Conservation (phyloP, 768 basidiomycete species). For the Podaxis carcinomalis region DNA sequence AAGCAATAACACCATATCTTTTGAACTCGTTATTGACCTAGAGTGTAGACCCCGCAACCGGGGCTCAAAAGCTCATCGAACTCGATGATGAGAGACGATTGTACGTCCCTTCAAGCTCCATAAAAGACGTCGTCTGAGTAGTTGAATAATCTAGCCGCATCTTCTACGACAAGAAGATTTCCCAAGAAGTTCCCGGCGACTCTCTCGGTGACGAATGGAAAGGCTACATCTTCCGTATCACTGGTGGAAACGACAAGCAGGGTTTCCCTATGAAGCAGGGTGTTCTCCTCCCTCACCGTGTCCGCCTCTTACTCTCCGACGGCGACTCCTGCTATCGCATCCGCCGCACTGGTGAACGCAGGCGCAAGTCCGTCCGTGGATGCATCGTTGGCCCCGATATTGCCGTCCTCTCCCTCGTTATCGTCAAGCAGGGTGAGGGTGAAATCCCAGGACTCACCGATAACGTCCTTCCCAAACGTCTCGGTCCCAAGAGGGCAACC, state of each 20-base stretch:
- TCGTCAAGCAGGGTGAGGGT: constrained; percentile 93
- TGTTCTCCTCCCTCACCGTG: constrained; percentile 92
- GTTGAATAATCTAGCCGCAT: constrained; percentile 55
- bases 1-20: constrained; percentile 28
- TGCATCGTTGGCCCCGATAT: constrained; percentile 98
- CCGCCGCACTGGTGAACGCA: constrained; percentile 92
- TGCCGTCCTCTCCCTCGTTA: constrained; percentile 87
- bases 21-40: constrained; percentile 12
- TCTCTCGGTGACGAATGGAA: constrained; percentile 93
- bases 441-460: constrained; percentile 94
- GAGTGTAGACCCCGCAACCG: constrained; percentile 84
- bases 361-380: constrained; percentile 97
- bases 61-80: constrained; percentile 94
- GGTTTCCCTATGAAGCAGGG: constrained; percentile 99
- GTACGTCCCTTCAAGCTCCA: constrained; percentile 36
- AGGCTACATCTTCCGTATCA: constrained; percentile 95
- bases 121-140: not conserved
- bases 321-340: constrained; percentile 98
- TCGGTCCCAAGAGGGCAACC: constrained; percentile 95
- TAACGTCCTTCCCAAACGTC: constrained; percentile 86
- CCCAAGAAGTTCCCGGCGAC: constrained; percentile 92
- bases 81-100: constrained; percentile 87
- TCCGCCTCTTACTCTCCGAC: constrained; percentile 87
- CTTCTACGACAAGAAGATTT: constrained; percentile 97
- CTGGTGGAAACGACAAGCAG: constrained; percentile 97